Evolutionary conservation across 2,329 filamentous ascomycete species (phyloP), one percentile per base, ranked within the genome.

Genomic region (Alternaria conjuncta): DNA sequence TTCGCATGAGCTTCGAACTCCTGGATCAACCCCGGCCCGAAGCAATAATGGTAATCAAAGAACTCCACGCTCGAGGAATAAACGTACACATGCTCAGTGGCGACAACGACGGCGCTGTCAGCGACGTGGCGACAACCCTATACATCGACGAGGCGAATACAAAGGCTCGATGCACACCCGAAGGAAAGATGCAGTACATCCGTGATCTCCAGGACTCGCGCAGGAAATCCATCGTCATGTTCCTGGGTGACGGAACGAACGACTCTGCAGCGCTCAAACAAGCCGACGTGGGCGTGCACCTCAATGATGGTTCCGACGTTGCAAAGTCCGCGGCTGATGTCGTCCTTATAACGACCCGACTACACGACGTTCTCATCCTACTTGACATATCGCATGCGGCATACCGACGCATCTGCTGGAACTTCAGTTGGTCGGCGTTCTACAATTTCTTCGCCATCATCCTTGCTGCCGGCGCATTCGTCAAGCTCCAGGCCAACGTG

Each of bases 181-280:
- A 78, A 3, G 82, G 87, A 64, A 90, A 90, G 70, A 81, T 84
- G 23, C 73, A 78, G 3, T 89, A 89, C 71, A 78, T 89, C 55
- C 68, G 72, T 11, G 53, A 67, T 3, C 62, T 83, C 1, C 77
- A 78, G 26, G 46, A 41, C 36, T 41, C 64, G 5, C 49, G 58
- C 1, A 54, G 54, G 2, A 66, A 56, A 23, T 41, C 36, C n/a
- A 67, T 85, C 1, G 86, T 92, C 18, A 78, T 94, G 6, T 94
- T 95, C 77, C 86, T 87, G 55, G 92, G 92, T 32, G 92, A 95
- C 70, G 92, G 92, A 2, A 93, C 90, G 13, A 95, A 95, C 75
- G 92, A 95, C 72, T 90, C 92, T 0, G 84, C 88, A 3, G 92
- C 92, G 0, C 84, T 95, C 3, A 88, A 90, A 0, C 87, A 89